Conservation (phyloP, 441 rosid genomes). For the Populus hybrid region DNA sequence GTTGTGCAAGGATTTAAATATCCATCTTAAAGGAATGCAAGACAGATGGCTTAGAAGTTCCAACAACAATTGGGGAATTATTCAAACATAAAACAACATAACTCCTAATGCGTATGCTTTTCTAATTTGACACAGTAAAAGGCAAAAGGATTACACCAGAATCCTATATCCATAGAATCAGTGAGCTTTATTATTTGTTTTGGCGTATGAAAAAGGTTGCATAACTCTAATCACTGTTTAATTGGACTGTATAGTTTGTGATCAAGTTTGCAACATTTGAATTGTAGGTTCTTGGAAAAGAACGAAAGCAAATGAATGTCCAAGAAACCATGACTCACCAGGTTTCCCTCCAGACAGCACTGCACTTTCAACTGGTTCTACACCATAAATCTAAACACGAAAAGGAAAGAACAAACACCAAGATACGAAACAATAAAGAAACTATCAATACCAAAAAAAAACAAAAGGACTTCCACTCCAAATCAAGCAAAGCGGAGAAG, state of each 20-base stretch:
- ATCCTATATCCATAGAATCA: neutral
- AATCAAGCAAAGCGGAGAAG: constrained; percentile 4
- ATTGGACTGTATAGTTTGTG: neutral
- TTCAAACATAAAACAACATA: neutral
- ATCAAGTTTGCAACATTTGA: neutral
- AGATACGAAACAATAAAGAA: constrained; percentile 13
- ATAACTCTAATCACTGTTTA: neutral
- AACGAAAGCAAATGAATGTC: constrained; percentile 1
- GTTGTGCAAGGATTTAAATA: neutral
- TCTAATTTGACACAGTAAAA: neutral
- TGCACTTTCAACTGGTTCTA: constrained; percentile 54
- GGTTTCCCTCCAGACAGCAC: constrained; percentile 30
- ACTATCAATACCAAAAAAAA: too few relatives aligned
- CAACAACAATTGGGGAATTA: neutral
- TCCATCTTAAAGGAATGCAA: neutral
- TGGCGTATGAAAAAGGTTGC: neutral
- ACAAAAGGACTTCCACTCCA: neutral
- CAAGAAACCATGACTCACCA: constrained; percentile 31
- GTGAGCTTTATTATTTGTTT: neutral
- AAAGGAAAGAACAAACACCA: neutral
- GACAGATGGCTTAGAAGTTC: neutral
- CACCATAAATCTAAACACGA: constrained; percentile 43
- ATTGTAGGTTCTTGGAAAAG: neutral
- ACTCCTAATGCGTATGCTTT: neutral
- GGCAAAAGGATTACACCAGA: neutral